Evolutionary conservation across 2,329 filamentous ascomycete genomes (phyloP), one percentile per base, ranked within the genome.

Genomic region (Beauveria caledonica): DNA sequence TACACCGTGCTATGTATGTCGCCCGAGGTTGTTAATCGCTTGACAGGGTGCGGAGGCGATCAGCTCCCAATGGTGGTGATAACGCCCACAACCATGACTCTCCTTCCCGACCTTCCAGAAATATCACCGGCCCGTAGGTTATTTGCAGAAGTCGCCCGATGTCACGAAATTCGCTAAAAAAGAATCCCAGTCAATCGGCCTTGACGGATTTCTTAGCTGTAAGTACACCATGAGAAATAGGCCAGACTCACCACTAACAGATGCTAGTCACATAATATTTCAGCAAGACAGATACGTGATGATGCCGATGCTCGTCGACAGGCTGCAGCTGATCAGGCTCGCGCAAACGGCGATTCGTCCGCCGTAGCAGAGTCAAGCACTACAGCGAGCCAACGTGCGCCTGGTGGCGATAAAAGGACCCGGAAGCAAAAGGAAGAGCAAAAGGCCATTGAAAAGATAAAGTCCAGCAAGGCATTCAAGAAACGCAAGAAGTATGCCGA

Each of bases 181-280:
- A 13, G 25, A 13, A n/a, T 48, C 1, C 11, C 11, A 77, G 75
- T 3, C 78, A 80, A 69, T 83, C 80, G 21, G 80, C 80, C 15
- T 68, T 83, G 67, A 83, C 79, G 2, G 78, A 82, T 64, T 83
- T 80, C 62, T 70, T 83, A 48, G 79, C 80, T 25, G 77, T 79
- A 64, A 64, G 76, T 66, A 33, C 46, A 17, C 21, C 9, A 40
- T 27, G 5, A 39, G 21, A 27, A 36, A 19, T 19, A 19, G 44
- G 23, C 44, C 52, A 8, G 25, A n/a, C 29, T 15, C 33, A 39
- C 27, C 27, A 4, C 67, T 73, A 52, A 73, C 59, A 39, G 15
- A 8, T 5, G 19, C 13, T 39, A 87, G 82, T 84, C 87, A 2
- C 86, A 89, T 71, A 90, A 90, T 67, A 91, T 91, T 65, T 89